Conservation (phyloP, 2,329 filamentous ascomycete species). For the Fusarium proliferatum region DNA sequence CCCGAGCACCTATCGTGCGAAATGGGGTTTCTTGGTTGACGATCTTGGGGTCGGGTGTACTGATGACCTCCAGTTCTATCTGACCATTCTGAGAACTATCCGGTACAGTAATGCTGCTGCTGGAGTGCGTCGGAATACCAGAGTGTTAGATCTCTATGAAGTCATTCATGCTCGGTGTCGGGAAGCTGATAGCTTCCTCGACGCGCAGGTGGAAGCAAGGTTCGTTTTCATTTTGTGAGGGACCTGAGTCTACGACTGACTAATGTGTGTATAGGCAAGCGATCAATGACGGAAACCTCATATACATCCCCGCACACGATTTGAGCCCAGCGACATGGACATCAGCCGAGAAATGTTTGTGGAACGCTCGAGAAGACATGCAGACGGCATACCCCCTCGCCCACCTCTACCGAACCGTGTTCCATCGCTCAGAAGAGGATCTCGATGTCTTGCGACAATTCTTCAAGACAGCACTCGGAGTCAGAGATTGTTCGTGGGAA, state of each 20-base stretch:
- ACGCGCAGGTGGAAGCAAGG: slow-evolving; percentile 13
- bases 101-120: background rate
- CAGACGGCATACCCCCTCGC: slow-evolving; percentile 27
- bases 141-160: slow-evolving; percentile 37
- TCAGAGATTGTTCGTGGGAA: slow-evolving; percentile 27
- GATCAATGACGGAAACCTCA: slow-evolving; percentile 4
- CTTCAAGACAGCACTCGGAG: slow-evolving; percentile 13
- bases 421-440: slow-evolving; percentile 11
- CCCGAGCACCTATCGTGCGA: slow-evolving; percentile 8
- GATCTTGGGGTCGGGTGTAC: slow-evolving; percentile 24
- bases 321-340: slow-evolving; percentile 19
- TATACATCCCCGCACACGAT: slow-evolving; percentile 18
- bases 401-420: slow-evolving; percentile 22
- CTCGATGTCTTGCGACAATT: slow-evolving; percentile 33
- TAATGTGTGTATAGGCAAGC: slow-evolving; percentile 1
- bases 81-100: slow-evolving; percentile 22
- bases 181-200: slow-evolving; percentile 15
- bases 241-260: fast-evolving
- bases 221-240: background rate
- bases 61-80: slow-evolving; percentile 36
- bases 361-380: slow-evolving; percentile 30
- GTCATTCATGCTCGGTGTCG: slow-evolving; percentile 28
- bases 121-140: slow-evolving; percentile 4
- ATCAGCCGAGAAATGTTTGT: slow-evolving; percentile 17
- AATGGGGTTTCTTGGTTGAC: slow-evolving; percentile 39